Evolutionary conservation across 805 yeast species (phyloP), one percentile per base, ranked within the genome.

Genomic region (Monosporozyma servazzii): DNA sequence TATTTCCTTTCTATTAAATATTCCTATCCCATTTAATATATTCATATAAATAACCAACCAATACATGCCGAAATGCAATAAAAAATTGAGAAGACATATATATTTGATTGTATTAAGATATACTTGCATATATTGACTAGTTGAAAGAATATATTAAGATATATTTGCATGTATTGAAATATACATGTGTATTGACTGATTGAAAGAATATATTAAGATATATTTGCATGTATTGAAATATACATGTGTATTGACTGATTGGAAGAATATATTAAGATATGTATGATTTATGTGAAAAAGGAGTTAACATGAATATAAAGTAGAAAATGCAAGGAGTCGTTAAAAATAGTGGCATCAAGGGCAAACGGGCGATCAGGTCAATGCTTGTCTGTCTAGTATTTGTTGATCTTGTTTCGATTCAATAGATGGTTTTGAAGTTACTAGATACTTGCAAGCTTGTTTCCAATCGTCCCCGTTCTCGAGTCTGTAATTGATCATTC

Each of bases 401-500:
- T 21, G 44, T 21, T 40, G 44, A 5, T 40, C 27, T 21, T 37
- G 23, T 18, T 37, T 37, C 5, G 11, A 17, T 18, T 37, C 41
- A 17, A 37, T 8, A 18, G 29, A 20, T 9, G 45, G 45, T 29
- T 47, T 46, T 9, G 50, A 40, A 17, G 51, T 53, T 31, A 81
- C 49, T 49, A 88, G 74, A 67, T 87, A 84, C 53, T 76, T 69
- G 48, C 81, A 51, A 23, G 82, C 78, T 61, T 81, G 78, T n/a
- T 63, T 52, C 9, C 80, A 63, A 31, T 81, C 62, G 63, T 86
- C 90, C 43, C 96, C 96, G 50, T 72, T 62, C 2, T 70, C 68
- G 37, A 67, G 59, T 73, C 96, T 84, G 75, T 81, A 88, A 54
- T 75, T 72, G 61, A 73, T 74, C 51, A 91, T 79, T 71, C 99